Evolutionary conservation across 1,139 yeast species (phyloP), one percentile per base, ranked within the genome.

Genomic region (Dujonia santamariae): DNA sequence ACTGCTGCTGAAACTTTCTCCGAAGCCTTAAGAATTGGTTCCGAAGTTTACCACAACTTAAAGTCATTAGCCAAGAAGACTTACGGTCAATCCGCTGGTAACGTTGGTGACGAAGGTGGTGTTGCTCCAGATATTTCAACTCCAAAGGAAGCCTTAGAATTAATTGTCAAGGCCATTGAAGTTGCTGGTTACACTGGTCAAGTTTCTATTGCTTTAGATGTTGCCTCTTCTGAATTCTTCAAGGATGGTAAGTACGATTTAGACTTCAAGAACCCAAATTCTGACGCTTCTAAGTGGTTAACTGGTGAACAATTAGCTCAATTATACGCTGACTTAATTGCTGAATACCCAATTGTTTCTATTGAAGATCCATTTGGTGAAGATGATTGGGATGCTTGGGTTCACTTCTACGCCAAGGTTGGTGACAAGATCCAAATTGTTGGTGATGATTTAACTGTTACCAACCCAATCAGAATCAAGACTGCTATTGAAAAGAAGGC

Each of bases 81-180:
- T 67, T 90, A 88, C 80, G 97, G 97, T 63, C 82, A 85, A 61
- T 82, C 95, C 46, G 97, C 97, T 57, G 97, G 96, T 72, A 90
- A 90, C 75, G 97, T 90, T 62, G 97, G 97, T 80, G 97, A 90
- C 71, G 97, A 90, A 78, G 97, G 97, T 81, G 97, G 97, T 78
- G 96, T 90, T 75, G 97, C 97, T 56, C 97, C 97, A 67, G 85
- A 86, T 70, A 80, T 90, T 54, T 76, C 82, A 49, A 78, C 95
- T 53, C 88, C 97, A 61, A 85, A 79, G 67, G 97, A 90, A 77
- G 97, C 97, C 52, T 75, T 90, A 54, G 96, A 88, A 72, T 82
- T 90, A 66, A 86, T 90, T 64, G 76, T 79, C 54, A 81, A 70
- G 48, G 86, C 97, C 60, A 88, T 90, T 65, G 85, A 80, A 61